Base-by-base conservation (phyloP, 2,329 filamentous ascomycete genomes). In the Xylariaceae sp. region DNA sequence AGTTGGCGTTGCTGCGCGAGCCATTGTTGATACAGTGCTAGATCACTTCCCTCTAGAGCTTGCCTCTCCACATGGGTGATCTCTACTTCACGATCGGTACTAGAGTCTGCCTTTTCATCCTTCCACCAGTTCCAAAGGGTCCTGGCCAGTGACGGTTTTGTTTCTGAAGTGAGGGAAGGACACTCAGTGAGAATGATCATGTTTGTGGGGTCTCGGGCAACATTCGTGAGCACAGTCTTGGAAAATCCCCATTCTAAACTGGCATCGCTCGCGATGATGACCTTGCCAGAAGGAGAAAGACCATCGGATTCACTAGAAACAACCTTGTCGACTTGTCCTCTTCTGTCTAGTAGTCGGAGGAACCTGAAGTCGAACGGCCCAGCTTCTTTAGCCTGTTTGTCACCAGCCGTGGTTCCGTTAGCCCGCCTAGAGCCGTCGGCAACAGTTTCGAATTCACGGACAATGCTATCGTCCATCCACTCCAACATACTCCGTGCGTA, bases 391-490 rank as follows among this genome's bases (percentile, higher is more conserved):
- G 65, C 63, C 23, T 67, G 62, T 56, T 75, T 81, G 12, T 71
- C 68, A 21, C 68, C 71, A 11, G 71, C 65, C 0, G 69, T 67
- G 10, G 72, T 71, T 6, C 71, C 67, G 48, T 70, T 74, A 3
- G 68, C 62, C 51, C 74, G 70, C 47, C 66, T 69, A 6, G 64
- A 60, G 3, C 67, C 72, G 52, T 80, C 78, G 2, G 76, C 78
- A 38, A 83, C 75, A 12, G 85, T 82, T 63, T 95, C 91, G 50
- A 95, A 94, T 58, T 97, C 92, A 44, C 90, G 83, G 34, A 95
- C 86, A 48, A 98, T 94, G 47, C 83, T 85, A 60, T 96, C 91
- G 62, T 97, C 91, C 91, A 98, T 97, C 93, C 93, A 98, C 63
- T 98, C 93, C 23, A 98, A 74, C 88, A 98, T 95, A 64, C 92